Percentiles rank a stretch among this genome's conserved stretches.
Conservation (phyloP, 768 basidiomycete genomes). For the Pleurotus platypus region DNA sequence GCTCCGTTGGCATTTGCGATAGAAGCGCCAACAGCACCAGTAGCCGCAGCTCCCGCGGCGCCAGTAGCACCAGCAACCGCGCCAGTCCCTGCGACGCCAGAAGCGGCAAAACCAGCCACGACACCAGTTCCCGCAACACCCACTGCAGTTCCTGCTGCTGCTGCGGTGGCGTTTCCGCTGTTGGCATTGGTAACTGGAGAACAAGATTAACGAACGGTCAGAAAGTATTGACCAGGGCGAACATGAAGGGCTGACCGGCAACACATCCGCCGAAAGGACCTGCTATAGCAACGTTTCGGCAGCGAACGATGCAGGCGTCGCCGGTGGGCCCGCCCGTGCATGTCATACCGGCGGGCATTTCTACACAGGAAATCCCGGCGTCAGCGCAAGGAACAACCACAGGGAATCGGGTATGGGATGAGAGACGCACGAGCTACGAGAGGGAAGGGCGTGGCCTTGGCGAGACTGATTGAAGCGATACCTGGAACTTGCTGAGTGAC, state of each 20-base stretch:
- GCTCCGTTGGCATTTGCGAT: not conserved
- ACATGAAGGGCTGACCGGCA: constrained; percentile 9
- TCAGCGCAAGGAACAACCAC: constrained; percentile 9
- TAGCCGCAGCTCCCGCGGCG: not conserved
- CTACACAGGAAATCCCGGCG: constrained; percentile 7
- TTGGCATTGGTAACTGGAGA: not conserved
- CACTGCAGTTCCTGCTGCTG: not conserved
- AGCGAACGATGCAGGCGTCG: constrained; percentile 29
- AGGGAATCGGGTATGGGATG: constrained; percentile 15
- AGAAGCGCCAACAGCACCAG: not conserved
- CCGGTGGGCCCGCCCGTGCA: constrained; percentile 28
- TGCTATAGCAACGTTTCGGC: constrained; percentile 28
- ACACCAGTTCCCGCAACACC: not conserved
- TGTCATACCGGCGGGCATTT: constrained; percentile 28
- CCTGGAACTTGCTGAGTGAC: constrained; percentile 21
- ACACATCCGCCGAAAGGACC: constrained; percentile 29
- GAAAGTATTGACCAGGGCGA: not conserved
- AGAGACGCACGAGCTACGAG: not conserved
- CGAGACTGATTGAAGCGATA: not conserved
- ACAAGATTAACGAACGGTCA: not conserved
- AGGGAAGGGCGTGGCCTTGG: not conserved
- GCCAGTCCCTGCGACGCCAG: not conserved
- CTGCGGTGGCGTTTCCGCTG: not conserved
- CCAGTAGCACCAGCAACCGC: not conserved
- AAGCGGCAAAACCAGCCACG: not conserved